Base-by-base conservation (phyloP, 768 basidiomycete genomes). In the Psilocybe cyanescens region DNA sequence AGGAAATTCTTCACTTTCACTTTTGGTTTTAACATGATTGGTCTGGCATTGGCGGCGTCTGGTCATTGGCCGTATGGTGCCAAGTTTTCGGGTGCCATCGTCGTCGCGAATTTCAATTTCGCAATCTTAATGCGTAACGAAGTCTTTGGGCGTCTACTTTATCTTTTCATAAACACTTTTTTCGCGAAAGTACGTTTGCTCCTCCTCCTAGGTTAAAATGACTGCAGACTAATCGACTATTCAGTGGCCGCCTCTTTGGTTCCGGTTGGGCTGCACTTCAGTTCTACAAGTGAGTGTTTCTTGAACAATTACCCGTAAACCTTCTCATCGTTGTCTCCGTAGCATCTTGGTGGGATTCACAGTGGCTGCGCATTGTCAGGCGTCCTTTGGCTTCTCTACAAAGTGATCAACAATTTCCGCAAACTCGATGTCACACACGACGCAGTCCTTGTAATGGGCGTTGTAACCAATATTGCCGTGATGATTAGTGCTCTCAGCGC, bases 291-390 rank as follows among this genome's bases (percentile, higher is more conserved):
- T 85, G 64, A 39, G 71, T 58, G 54, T 24, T 28, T 16, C 6
- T 55, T 19, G 56, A 45, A 46, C 49, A 44, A 35, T 53, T 29
- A 60, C 41, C 51, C 39, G 41, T 47, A 67, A 37, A 70, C 31
- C n/a, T 45, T 33, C 57, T 55, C 14, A 41, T 48, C 17, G 55
- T 35, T 53, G 57, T 35, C 14, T 51, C 35, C 50, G 33, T 71
- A 87, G 83, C 91, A 93, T 73, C 83, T 93, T 31, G 91, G 91
- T 12, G 91, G 91, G 16, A 90, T 92, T 65, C 91, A 93, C 68
- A 86, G 85, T 52, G 90, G 89, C 19, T 92, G 90, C 67, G 89
- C 89, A 0, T 68, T 86, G 31, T 89, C 90, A 17, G 89, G 87
- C 60, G 81, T 88, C 31, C 76, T 83, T 2, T 92, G 91, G 91